These are phyloP conservation scores for Plasmopara viticola DNA, from an alignment of 352 stramenopile genomes.

Conservation along the genomic window DNA sequence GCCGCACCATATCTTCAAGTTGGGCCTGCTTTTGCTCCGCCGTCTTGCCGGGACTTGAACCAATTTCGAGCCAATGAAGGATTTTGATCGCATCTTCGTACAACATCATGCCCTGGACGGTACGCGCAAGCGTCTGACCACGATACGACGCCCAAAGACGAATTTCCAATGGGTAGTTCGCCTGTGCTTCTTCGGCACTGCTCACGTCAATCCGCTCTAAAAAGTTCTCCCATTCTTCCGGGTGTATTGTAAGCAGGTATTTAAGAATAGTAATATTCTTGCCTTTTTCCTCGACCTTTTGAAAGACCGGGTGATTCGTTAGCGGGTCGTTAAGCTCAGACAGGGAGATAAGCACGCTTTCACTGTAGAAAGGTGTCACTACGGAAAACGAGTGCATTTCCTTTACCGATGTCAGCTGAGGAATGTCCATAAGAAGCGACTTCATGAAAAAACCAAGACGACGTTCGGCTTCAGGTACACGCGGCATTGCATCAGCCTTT, in stretches of 20 bases:
- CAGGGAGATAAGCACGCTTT: slow-evolving; percentile 62
- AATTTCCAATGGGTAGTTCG: slow-evolving; percentile 62
- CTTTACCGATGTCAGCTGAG: slow-evolving; percentile 59
- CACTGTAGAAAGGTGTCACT: slow-evolving; percentile 73
- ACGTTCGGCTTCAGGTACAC: slow-evolving; percentile 60
- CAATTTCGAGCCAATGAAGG: slow-evolving; percentile 75
- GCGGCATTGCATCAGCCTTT: slow-evolving; percentile 62
- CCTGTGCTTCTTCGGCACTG: slow-evolving; percentile 52
- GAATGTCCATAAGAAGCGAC: slow-evolving; percentile 74
- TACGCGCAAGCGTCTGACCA: slow-evolving; percentile 67
- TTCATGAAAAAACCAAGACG: slow-evolving; percentile 81
- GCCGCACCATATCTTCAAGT: slow-evolving; percentile 70
- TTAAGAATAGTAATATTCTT: slow-evolving; percentile 82
- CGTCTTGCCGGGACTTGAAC: slow-evolving; percentile 51
- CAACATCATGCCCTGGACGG: slow-evolving; percentile 77
- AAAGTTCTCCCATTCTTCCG: slow-evolving; percentile 76
- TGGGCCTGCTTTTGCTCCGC: slow-evolving; percentile 69
- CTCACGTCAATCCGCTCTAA: slow-evolving; percentile 66
- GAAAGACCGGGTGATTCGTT: slow-evolving; percentile 64
- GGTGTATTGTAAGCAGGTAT: slow-evolving; percentile 73
- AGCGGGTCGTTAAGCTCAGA: slow-evolving; percentile 60
- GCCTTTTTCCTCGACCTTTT: slow-evolving; percentile 64
- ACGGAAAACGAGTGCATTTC: slow-evolving; percentile 82
- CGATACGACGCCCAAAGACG: slow-evolving; percentile 72
- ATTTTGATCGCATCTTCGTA: slow-evolving; percentile 84